Base-by-base conservation (phyloP, 192 early-diverging fungal species). In the Backusella sp. region DNA sequence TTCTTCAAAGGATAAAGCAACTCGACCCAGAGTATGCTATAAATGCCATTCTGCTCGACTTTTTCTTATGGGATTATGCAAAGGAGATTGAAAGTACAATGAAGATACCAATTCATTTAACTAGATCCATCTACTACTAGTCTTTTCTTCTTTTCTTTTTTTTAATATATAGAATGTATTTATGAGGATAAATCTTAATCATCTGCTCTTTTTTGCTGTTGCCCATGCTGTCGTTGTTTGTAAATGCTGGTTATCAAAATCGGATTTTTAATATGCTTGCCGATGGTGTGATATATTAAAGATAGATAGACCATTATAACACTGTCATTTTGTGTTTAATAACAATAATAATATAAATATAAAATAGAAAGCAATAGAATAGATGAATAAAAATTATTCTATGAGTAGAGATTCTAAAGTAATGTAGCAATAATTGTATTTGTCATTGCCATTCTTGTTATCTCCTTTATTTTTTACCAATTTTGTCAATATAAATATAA, bases 11-110 rank as follows among this genome's bases (percentile, higher is more conserved):
- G 39, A 71, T 71, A 42, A 23, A 49, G 30, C 26, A 71, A 32
- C 26, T 35, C 30, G 59, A 53, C 30, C 39, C 59, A 12, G 35
- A 23, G 6, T 66, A 71, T n/a, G 23, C 69, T 6, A 82, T 95
- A 46, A 96, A 94, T 78, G 90, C 93, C 1, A 92, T 96, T 19
- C 77, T 96, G 46, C 82, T 94, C n/a, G 95, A 96, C 72, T 96
- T 96, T 80, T 96, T 92, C 74, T 85, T 96, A 56, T 96, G 95
- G 95, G 95, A 96, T 77, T 89, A 88, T 69, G 92, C 95, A 5
- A 93, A 94, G 71, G 90, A 89, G 26, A 79, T 89, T 32, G 73
- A 90, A n/a, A 70, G 85, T 6, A 76, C 83, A 53, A 82, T 95
- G 86, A 78, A 67, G 21, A 77, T 93, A 26, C 88, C 89, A 12